Percentiles rank a stretch among this genome's conserved stretches.
Conservation (phyloP, 306 rosid genomes). For the Fagus crenata region DNA sequence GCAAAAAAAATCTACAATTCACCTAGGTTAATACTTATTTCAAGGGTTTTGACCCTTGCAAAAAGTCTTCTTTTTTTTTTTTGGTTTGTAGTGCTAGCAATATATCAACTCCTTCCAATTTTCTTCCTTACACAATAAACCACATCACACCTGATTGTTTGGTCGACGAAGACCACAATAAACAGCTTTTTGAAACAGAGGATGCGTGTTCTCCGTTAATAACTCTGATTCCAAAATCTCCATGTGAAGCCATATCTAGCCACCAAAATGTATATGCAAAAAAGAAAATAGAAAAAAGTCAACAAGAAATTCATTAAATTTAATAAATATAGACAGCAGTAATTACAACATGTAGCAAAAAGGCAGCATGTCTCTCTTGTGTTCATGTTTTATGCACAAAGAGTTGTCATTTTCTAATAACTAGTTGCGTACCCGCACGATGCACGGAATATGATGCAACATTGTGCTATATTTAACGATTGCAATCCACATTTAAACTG, state of each 20-base stretch:
- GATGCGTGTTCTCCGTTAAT: conserved; percentile 62
- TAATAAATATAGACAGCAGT: neutral
- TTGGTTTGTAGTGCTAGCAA: no score
- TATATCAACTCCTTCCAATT: neutral
- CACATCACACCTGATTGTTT: conserved; percentile 38
- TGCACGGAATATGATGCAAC: no score
- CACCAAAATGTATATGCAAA: conserved; percentile 18
- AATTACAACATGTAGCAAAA: neutral
- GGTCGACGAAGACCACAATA: conserved; percentile 71
- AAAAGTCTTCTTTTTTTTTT: no score
- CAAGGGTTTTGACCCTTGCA: no score
- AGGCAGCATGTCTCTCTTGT: neutral
- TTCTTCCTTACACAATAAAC: neutral
- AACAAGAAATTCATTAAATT: neutral
- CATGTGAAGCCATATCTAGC: conserved; percentile 86
- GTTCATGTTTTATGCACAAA: no score
- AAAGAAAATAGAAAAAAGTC: conserved; percentile 15
- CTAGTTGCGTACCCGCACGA: no score
- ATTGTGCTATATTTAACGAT: no score
- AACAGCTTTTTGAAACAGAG: conserved; percentile 61
- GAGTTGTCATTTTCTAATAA: no score
- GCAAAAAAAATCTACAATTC: no score
- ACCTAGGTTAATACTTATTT: no score
- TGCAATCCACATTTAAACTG: no score
- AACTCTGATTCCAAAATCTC: conserved; percentile 80